Base-by-base conservation (phyloP, 192 early-diverging fungal genomes). In the Backusella sp. region DNA sequence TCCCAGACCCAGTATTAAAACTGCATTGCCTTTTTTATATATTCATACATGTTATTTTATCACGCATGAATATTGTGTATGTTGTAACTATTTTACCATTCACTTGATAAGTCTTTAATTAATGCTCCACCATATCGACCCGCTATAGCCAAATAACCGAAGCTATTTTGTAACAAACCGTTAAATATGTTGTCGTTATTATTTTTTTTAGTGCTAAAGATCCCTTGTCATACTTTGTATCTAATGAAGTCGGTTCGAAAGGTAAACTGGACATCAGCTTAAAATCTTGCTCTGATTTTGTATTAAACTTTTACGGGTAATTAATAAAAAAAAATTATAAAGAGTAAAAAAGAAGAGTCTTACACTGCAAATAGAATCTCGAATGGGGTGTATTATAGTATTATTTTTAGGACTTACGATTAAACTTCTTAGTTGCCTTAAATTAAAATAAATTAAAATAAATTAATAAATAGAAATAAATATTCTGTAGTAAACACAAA, bases 311-410 rank as follows among this genome's bases (percentile, higher is more conserved):
- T 49, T 49, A 49, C n/a, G 7, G 19, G 19, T n/a, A 49, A n/a
- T 49, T 49, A 49, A 62, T 62, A 62, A 14, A 28, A 62, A 28
- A 26, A 14, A 59, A 26, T 56, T 14, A 23, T 14, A 28, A 23
- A 62, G 12, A 14, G 12, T 23, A 11, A 62, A 62, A 8, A 6
- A 11, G 23, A 23, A 26, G 21, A 23, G 8, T 0, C 56, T 12
- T 62, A 62, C 56, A 62, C 56, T 62, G 26, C 9, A 62, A 62
- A 62, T 62, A 28, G 56, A 62, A 28, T 62, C 21, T 62, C 56
- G 56, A 5, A 62, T 62, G 9, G 56, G 56, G 28, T 62, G 56
- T 9, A 62, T 62, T 3, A 62, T 28, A 4, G 56, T 62, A 23
- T 62, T 23, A 62, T 62, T 62, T 28, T 62, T 28, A 28, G 56